These are phyloP conservation scores for Populus hybrid DNA, from an alignment of 441 rosid species.

Conservation along the genomic window DNA sequence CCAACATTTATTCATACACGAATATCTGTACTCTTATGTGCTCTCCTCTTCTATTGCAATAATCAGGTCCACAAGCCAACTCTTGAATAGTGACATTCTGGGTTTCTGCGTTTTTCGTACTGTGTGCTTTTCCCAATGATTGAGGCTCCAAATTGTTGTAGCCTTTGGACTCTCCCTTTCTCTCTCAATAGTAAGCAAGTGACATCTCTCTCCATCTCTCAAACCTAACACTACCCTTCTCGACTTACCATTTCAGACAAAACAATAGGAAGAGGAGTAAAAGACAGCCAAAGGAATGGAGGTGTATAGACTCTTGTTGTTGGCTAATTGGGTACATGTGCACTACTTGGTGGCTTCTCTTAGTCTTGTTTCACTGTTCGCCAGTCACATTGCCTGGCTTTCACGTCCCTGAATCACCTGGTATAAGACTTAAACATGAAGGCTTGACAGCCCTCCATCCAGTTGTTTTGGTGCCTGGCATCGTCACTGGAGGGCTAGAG, in stretches of 20 bases:
- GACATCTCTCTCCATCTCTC: neutral
- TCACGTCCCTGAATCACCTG: slow-evolving; percentile 48
- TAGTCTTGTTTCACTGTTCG: slow-evolving; percentile 44
- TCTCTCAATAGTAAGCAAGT: neutral
- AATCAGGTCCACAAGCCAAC: too few species aligned
- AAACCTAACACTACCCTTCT: neutral
- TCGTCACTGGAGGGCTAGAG: slow-evolving; percentile 63
- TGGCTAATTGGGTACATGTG: slow-evolving; percentile 56
- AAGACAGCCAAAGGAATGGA: slow-evolving; percentile 29
- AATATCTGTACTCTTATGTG: too few species aligned
- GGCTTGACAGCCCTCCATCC: slow-evolving; percentile 53
- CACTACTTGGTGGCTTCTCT: slow-evolving; percentile 53
- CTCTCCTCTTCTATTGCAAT: too few species aligned
- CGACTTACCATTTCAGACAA: neutral
- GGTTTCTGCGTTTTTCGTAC: slow-evolving; percentile 28
- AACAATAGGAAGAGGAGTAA: slow-evolving; percentile 18
- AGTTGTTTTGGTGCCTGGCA: slow-evolving; percentile 70
- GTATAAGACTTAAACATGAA: slow-evolving; percentile 44
- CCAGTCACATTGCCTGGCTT: slow-evolving; percentile 44
- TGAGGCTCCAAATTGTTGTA: neutral
- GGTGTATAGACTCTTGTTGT: slow-evolving; percentile 45
- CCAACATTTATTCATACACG: too few species aligned
- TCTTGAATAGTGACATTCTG: slow-evolving; percentile 6
- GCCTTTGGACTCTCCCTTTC: neutral
- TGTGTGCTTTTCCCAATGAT: slow-evolving; percentile 25